Conservation (phyloP, 2,329 filamentous ascomycete genomes). For the Paecilomyces fulvus region DNA sequence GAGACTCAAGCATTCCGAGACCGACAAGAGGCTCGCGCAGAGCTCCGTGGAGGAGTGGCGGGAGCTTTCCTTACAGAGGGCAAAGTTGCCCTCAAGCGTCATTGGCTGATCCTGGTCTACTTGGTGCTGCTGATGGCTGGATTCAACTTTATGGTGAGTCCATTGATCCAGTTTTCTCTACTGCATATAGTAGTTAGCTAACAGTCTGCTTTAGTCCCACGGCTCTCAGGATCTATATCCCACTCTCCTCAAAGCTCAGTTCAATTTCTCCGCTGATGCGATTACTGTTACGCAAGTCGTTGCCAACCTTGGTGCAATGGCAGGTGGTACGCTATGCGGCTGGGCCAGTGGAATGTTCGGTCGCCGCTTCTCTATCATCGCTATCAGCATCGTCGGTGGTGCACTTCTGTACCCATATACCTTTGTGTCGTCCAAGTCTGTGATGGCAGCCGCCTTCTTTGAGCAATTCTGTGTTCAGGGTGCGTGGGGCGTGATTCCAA, state of each 20-base stretch:
- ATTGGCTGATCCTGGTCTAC: constrained; percentile 75
- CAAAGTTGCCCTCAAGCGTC: constrained; percentile 65
- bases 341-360: constrained; percentile 63
- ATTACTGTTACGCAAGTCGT: constrained; percentile 65
- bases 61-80: constrained; percentile 67
- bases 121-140: constrained; percentile 80
- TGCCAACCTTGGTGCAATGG: constrained; percentile 62
- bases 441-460: constrained; percentile 78
- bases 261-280: constrained; percentile 46
- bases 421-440: constrained; percentile 51
- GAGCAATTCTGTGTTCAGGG: constrained; percentile 73
- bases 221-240: constrained; percentile 61
- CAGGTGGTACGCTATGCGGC: constrained; percentile 58
- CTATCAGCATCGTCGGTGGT: constrained; percentile 57
- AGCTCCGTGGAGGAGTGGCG: constrained; percentile 49
- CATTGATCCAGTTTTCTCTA: neutral
- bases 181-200: constrained; percentile 1
- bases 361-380: constrained; percentile 59
- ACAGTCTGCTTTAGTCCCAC: constrained; percentile 44
- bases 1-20: constrained; percentile 68
- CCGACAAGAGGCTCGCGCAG: constrained; percentile 55
- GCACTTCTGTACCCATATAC: constrained; percentile 78
- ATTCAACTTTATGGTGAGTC: constrained; percentile 72
- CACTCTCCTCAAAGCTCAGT: constrained; percentile 52
- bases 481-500: constrained; percentile 67